Base-by-base conservation (phyloP, 1,284 basidiomycete species). In the Microstroma glucosiphilum region DNA sequence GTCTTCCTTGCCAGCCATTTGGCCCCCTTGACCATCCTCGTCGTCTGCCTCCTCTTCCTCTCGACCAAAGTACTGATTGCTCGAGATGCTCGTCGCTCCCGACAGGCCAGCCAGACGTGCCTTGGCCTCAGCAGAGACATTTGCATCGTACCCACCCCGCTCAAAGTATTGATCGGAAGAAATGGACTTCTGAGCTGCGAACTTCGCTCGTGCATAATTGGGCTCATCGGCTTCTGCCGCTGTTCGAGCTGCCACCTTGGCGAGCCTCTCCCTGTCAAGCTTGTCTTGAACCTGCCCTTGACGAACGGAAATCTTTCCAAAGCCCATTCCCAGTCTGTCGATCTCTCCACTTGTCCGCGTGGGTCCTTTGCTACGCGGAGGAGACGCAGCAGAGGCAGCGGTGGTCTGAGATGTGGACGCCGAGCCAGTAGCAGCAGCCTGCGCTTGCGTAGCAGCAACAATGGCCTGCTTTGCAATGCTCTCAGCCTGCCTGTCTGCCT, bases 101-200 rank as follows among this genome's bases (percentile, higher is more conserved):
- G 88, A 86, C 86, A 99, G 98, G 56, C 86, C 83, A 70, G 88
- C 86, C 54, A 97, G 82, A 9, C 94, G 86, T 21, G 84, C 81
- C 78, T 92, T 89, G 1, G 92, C 91, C 80, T 96, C 92, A 48
- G 83, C 81, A 40, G 85, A 79, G 3, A 86, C 84, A 51, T 81
- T 77, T 1, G 91, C 86, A 79, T 98, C 94, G 81, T 96, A 96
- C 19, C 86, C 81, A 60, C 90, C 89, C 37, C 94, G 86, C 43
- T 89, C 90, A 80, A 97, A 97, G 84, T 91, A 97, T 89, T 94
- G 92, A 79, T 98, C 96, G 1, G 91, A 94, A 4, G 92, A 96
- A 79, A 99, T 79, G 49, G 68, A 82, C 80, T 97, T 98, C 79
- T 97, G 94, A 67, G 77, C 82, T 0, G 91, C 90, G 78, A 98